Evolutionary conservation across 2,329 filamentous ascomycete species (phyloP).

Genomic region (Botryotinia globosa): DNA sequence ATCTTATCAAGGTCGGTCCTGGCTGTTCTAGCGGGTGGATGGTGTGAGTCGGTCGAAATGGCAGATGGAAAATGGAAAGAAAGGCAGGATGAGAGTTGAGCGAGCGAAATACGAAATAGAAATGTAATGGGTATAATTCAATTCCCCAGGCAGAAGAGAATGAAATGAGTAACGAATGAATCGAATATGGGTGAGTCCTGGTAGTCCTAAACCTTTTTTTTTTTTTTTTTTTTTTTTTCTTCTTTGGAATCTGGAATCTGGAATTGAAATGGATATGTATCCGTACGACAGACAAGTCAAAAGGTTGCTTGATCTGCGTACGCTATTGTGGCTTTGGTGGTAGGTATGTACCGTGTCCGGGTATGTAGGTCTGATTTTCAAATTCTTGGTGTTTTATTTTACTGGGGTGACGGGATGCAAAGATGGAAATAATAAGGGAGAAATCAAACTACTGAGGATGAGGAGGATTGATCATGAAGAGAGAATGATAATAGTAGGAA

Average conservation of each 20-base stretch:
- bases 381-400: background rate
- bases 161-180: background rate
- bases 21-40: background rate
- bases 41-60: background rate
- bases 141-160: background rate
- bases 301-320: slow-evolving; percentile 9
- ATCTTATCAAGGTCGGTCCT: slow-evolving; percentile 7
- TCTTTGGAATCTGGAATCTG: too few species aligned
- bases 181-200: background rate
- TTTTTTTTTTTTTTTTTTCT: background rate
- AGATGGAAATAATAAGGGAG: slow-evolving; percentile 12
- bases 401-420: slow-evolving; percentile 12
- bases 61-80: background rate
- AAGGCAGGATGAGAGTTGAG: background rate
- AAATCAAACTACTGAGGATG: background rate
- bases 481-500: accelerated
- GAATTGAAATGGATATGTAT: slow-evolving; percentile 10
- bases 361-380: background rate
- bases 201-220: background rate
- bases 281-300: background rate
- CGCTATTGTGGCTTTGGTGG: slow-evolving; percentile 16
- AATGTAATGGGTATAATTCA: background rate
- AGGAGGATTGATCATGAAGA: background rate
- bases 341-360: background rate
- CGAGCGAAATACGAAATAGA: background rate